These are phyloP conservation scores for Nicotiana tabacum DNA, from an alignment of 257 asterid genomes.

Conservation along the genomic window DNA sequence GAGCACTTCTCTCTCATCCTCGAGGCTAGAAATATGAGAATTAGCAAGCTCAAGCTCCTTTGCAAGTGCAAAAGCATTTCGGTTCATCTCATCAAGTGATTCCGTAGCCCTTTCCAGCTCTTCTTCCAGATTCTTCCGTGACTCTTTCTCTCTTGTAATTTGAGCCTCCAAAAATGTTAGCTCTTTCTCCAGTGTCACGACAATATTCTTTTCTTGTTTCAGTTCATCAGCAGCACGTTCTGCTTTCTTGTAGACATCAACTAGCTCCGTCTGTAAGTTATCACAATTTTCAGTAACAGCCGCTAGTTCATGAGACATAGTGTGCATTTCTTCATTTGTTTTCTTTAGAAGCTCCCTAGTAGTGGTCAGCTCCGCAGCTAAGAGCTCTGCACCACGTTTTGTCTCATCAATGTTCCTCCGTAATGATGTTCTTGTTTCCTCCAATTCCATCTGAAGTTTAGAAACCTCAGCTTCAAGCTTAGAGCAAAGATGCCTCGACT, in stretches of 20 bases:
- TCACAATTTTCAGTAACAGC: slow-evolving; percentile 31
- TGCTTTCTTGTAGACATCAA: slow-evolving; percentile 35
- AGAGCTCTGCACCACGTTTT: slow-evolving; percentile 22
- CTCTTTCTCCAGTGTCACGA: slow-evolving; percentile 41
- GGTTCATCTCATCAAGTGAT: slow-evolving; percentile 57
- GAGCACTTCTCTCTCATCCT: slow-evolving; percentile 53
- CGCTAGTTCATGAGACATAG: slow-evolving; percentile 37
- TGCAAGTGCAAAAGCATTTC: slow-evolving; percentile 30
- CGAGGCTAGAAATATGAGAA: slow-evolving; percentile 43
- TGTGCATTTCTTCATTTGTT: slow-evolving; percentile 43
- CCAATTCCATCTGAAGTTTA: slow-evolving; percentile 38
- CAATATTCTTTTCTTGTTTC: slow-evolving; percentile 38
- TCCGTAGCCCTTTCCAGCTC: slow-evolving; percentile 52
- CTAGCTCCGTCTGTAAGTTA: slow-evolving; percentile 51
- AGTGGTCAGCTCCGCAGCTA: slow-evolving; percentile 42
- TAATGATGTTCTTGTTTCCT: slow-evolving; percentile 41
- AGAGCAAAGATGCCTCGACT: slow-evolving; percentile 43
- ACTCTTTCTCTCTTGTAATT: slow-evolving; percentile 37
- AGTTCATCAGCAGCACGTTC: slow-evolving; percentile 38
- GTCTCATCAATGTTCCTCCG: slow-evolving; percentile 42
- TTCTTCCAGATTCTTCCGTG: slow-evolving; percentile 41
- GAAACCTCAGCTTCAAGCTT: slow-evolving; percentile 51
- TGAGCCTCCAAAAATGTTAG: slow-evolving; percentile 40
- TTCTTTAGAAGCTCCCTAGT: slow-evolving; percentile 38
- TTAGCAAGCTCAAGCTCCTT: slow-evolving; percentile 52